Evolutionary conservation across 75 land plant species (phyloP).

Genomic region (Selaginella tamariscina): DNA sequence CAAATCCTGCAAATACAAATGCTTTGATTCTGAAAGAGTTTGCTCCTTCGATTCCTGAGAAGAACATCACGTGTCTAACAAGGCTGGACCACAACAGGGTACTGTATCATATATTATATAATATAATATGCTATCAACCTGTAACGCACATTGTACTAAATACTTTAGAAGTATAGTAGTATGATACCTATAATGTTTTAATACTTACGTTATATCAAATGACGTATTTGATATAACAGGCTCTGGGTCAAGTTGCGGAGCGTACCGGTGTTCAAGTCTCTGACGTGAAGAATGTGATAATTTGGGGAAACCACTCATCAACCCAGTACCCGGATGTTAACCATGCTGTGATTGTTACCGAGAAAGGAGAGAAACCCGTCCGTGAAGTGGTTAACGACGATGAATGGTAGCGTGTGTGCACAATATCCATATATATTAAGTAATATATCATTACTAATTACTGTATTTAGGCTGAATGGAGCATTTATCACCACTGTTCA

Average conservation of each 20-base stretch:
- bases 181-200: no score
- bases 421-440: no score
- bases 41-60: constrained; percentile 75
- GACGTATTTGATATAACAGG: no score
- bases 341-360: constrained; percentile 49
- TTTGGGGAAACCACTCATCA: constrained; percentile 89
- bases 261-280: constrained; percentile 43
- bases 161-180: no score
- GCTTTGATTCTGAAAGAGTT: constrained; percentile 90
- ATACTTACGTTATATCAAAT: no score
- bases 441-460: no score
- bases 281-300: constrained; percentile 67
- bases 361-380: constrained; percentile 39
- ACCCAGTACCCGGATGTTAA: constrained; percentile 74
- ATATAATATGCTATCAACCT: no score
- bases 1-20: constrained; percentile 94
- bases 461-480: constrained; percentile 44
- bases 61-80: constrained; percentile 68
- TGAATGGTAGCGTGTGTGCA: constrained; percentile 45
- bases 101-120: no score
- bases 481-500: constrained; percentile 75
- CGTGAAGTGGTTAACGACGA: constrained; percentile 50
- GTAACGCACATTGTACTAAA: no score
- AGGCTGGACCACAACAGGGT: constrained; percentile 74
- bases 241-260: constrained; percentile 59